Evolutionary conservation across 352 stramenopile species (phyloP), one percentile per base, ranked within the genome.

Genomic region (Phytopythium helicoides): DNA sequence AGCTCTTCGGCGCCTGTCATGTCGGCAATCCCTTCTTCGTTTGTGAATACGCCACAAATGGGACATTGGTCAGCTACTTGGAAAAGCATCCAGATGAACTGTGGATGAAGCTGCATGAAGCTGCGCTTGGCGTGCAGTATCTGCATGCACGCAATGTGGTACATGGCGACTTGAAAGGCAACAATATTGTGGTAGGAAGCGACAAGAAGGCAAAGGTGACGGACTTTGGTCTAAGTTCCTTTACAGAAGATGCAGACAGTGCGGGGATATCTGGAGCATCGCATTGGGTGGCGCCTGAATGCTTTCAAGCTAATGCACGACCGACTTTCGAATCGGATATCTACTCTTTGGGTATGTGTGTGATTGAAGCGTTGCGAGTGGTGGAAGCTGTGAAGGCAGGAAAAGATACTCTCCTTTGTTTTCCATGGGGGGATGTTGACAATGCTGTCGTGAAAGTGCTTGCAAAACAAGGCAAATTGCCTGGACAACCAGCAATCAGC

Each of bases 141-240:
- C 33, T 78, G 3, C 68, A 78, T n/a, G 40, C 52, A 7, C 45
- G 52, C 21, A 36, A 41, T 0, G 60, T 78, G 21, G 53, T 75
- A 19, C 68, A 78, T 21, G 62, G 63, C 37, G 66, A 78, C 41
- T 35, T 73, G 6, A 77, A 74, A 31, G 47, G 57, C 5, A 54
- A 69, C 41, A 73, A 69, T 39, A 68, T 73, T 15, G 52, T 73
- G n/a, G 53, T 73, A n/a, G 58, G 50, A 15, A 53, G 15, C n/a
- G 60, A 70, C 34, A 54, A 54, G 14, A 26, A 52, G 14, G 60
- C 57, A 15, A 73, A 73, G 39, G 50, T 73, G 15, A 57, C 56
- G 3, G 57, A 73, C 39, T 70, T 73, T 49, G 60, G 54, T 0
- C 40, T 70, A 28, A 70, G 60, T 36, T 31, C 8, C 5, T 6